These are phyloP conservation scores for Capsicum pubescens DNA, from an alignment of 257 asterid genomes.

Conservation along the genomic window DNA sequence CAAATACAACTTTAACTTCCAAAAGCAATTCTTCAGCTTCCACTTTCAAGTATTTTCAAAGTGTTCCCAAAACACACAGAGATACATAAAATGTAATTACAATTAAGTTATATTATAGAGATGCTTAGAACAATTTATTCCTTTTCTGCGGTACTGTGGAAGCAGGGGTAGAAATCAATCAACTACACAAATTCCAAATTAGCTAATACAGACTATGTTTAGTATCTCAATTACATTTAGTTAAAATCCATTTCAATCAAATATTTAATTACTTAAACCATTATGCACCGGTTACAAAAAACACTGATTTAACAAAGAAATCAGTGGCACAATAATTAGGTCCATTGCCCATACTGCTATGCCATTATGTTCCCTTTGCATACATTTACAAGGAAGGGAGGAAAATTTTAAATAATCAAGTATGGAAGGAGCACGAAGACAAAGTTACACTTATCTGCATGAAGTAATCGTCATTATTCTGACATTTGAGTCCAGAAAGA, in stretches of 20 bases:
- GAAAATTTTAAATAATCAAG: not conserved
- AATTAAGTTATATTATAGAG: no score
- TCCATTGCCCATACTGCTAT: not conserved
- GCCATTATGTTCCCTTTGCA: not conserved
- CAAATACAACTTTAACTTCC: no score
- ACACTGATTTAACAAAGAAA: not conserved
- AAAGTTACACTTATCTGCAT: not conserved
- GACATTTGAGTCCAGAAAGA: not conserved
- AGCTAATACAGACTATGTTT: no score
- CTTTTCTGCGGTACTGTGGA: no score
- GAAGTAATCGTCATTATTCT: not conserved
- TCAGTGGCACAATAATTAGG: slow-evolving; percentile 8
- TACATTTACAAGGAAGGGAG: not conserved
- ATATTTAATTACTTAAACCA: not conserved
- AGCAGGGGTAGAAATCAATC: not conserved
- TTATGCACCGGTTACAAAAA: not conserved
- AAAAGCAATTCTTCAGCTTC: no score
- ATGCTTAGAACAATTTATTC: not conserved
- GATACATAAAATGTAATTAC: no score
- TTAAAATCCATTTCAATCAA: no score
- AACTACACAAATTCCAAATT: not conserved
- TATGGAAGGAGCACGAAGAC: not conserved
- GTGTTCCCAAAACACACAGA: no score
- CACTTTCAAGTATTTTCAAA: no score
- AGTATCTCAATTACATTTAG: no score